Percentiles rank a stretch among this genome's conserved stretches.
Conservation (phyloP, 2,329 filamentous ascomycete species). For the Fusarium goolgardi region DNA sequence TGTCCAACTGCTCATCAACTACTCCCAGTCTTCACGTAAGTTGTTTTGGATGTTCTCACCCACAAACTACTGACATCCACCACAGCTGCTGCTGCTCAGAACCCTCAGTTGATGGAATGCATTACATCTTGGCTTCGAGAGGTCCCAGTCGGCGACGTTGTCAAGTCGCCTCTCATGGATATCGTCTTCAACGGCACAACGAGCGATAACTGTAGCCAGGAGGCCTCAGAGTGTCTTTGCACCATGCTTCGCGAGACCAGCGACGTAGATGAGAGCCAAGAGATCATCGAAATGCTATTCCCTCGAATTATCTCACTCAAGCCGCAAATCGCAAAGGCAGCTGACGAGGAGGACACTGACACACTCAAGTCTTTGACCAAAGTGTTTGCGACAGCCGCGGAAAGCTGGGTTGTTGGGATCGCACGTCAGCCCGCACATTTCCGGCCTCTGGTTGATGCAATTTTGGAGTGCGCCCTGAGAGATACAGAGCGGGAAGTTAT, state of each 20-base stretch:
- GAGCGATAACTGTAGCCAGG: conserved; percentile 81
- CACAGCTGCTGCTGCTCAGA: conserved; percentile 79
- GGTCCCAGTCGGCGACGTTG: conserved; percentile 84
- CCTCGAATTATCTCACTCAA: conserved; percentile 81
- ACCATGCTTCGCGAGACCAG: conserved; percentile 91
- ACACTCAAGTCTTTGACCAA: conserved; percentile 89
- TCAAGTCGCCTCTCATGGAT: conserved; percentile 85
- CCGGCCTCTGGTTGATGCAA: conserved; percentile 84
- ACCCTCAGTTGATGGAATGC: conserved; percentile 92
- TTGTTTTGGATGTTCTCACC: conserved; percentile 24
- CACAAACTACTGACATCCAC: conserved; percentile 33
- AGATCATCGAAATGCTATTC: conserved; percentile 84
- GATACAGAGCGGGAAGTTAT: conserved; percentile 93
- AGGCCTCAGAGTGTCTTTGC: conserved; percentile 92
- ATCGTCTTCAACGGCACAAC: conserved; percentile 82
- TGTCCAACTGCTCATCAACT: conserved; percentile 86
- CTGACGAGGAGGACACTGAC: conserved; percentile 85
- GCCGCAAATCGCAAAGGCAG: conserved; percentile 79
- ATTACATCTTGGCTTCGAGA: conserved; percentile 97
- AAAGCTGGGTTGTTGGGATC: conserved; percentile 93
- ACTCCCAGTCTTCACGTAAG: conserved; percentile 90
- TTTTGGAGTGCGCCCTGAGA: conserved; percentile 89
- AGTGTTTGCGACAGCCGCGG: conserved; percentile 91
- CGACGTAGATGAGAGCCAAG: conserved; percentile 90
- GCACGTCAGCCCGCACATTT: conserved; percentile 86